Evolutionary conservation across 2,329 filamentous ascomycete species (phyloP).

Genomic region (Penicillium capsulatum): DNA sequence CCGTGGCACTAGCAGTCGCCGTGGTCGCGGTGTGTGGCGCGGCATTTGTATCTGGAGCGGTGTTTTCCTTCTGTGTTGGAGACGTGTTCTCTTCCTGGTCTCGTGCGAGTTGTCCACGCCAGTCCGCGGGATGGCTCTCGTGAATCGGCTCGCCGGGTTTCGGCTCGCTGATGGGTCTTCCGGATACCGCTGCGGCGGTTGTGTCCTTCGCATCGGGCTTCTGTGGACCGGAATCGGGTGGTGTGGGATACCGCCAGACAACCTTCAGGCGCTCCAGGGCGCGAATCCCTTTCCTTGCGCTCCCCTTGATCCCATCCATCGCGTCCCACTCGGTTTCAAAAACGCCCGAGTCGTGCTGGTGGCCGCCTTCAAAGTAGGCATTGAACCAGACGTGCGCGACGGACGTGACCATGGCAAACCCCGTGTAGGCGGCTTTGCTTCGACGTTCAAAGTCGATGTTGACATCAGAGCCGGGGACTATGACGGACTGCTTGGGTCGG

Average conservation of each 20-base stretch:
- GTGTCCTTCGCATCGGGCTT: constrained; percentile 23
- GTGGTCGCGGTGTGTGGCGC: background rate
- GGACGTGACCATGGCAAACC: constrained; percentile 84
- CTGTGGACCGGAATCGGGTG: constrained; percentile 10
- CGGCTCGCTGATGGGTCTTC: constrained; percentile 60
- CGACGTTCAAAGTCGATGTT: constrained; percentile 86
- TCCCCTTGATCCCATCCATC: constrained; percentile 95
- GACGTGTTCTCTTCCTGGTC: constrained; percentile 28
- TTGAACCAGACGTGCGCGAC: constrained; percentile 98
- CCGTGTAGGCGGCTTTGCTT: constrained; percentile 71
- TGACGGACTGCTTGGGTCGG: constrained; percentile 63
- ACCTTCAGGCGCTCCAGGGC: constrained; percentile 80
- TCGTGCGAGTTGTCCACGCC: constrained; percentile 59
- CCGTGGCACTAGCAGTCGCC: background rate
- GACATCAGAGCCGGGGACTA: constrained; percentile 75
- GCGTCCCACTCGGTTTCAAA: constrained; percentile 69
- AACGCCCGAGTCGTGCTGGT: constrained; percentile 63
- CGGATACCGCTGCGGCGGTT: constrained; percentile 14
- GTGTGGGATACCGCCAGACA: constrained; percentile 63
- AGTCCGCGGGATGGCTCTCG: constrained; percentile 67
- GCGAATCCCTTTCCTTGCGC: constrained; percentile 71
- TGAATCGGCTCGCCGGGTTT: constrained; percentile 63
- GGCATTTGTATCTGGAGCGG: constrained; percentile 4
- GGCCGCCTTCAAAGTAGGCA: constrained; percentile 81
- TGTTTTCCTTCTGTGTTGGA: constrained; percentile 6